A percentile compares a stretch with the other conserved stretches of the same genome.
These are phyloP conservation scores for Euphorbia schlechtendalii DNA, from an alignment of 441 rosid species.

Conservation along the genomic window DNA sequence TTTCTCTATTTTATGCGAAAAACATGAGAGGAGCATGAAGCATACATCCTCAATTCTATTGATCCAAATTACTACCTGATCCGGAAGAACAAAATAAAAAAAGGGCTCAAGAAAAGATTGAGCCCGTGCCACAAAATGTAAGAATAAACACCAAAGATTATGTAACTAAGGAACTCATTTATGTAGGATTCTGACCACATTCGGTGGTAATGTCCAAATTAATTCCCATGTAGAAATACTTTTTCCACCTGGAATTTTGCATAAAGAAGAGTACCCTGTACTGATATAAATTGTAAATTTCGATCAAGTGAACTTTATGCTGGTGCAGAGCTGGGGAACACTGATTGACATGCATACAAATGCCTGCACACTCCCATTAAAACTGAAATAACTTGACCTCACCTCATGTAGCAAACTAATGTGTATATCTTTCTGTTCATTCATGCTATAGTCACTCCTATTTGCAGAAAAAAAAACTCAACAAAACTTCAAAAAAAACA, in stretches of 20 bases:
- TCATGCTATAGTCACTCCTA: no score
- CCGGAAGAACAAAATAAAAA: background rate
- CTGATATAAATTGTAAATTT: background rate
- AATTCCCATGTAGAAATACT: background rate
- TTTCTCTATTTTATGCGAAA: background rate
- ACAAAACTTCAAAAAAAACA: background rate
- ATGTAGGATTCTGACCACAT: background rate
- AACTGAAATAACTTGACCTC: no score
- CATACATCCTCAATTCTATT: background rate
- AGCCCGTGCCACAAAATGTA: background rate
- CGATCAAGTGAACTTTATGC: background rate
- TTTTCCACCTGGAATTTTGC: background rate
- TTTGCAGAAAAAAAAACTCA: background rate
- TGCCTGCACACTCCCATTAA: background rate
- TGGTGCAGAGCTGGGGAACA: background rate
- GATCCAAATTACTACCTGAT: background rate
- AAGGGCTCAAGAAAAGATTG: background rate
- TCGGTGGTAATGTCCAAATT: background rate
- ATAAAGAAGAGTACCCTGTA: background rate
- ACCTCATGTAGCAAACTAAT: no score
- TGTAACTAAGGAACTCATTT: background rate
- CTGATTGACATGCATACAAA: no score
- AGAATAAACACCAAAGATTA: background rate
- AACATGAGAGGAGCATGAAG: background rate
- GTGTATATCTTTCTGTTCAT: no score